phyloP scores from a whole-genome alignment of 306 rosid species.

The Glycine latifolia region DNA sequence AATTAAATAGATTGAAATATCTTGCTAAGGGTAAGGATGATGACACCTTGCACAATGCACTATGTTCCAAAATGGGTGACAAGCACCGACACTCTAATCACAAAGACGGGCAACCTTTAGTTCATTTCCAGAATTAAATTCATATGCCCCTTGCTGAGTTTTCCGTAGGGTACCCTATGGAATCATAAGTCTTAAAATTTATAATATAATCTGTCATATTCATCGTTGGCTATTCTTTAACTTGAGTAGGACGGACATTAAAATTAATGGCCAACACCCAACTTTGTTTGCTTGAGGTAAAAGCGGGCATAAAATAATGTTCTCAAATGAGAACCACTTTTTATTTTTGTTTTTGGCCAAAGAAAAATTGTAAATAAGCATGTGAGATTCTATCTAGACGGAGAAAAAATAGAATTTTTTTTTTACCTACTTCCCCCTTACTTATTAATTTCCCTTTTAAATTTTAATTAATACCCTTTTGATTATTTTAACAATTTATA shows the following conservation, averaged over 20 bases:
- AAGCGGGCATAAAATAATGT: neutral
- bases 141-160: conserved; percentile 1
- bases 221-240: neutral
- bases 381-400: no score
- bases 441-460: no score
- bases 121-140: neutral
- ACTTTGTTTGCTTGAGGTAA: neutral
- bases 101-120: neutral
- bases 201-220: neutral
- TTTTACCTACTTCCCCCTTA: no score
- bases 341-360: neutral
- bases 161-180: neutral
- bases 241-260: neutral
- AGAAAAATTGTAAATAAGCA: no score
- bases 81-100: conserved; percentile 2
- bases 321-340: neutral
- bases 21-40: no score
- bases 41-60: neutral
- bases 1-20: no score
- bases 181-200: neutral
- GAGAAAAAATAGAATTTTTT: no score
- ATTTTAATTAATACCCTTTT: no score
- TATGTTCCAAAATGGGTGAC: neutral
- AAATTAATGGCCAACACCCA: neutral
- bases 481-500: no score